Conservation (phyloP, 2,329 filamentous ascomycete genomes). For the Colletotrichum somersetense region DNA sequence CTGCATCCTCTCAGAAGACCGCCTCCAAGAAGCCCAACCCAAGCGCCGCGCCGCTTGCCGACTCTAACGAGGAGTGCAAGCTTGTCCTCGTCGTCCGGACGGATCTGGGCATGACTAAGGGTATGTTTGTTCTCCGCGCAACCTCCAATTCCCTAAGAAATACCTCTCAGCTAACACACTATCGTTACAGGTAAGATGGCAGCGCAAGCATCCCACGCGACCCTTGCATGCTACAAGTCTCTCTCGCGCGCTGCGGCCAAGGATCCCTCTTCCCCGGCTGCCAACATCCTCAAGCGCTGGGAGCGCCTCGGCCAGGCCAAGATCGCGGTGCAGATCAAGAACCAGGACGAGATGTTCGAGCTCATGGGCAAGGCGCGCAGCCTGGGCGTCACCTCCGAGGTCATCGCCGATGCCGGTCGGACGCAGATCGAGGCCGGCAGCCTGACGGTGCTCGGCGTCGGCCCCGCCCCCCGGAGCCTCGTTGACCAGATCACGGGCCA, state of each 20-base stretch:
- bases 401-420: slow-evolving; percentile 94
- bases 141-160: slow-evolving; percentile 10
- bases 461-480: slow-evolving; percentile 84
- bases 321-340: slow-evolving; percentile 90
- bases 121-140: slow-evolving; percentile 62
- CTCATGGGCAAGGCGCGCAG: slow-evolving; percentile 84
- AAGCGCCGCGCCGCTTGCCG: slow-evolving; percentile 47
- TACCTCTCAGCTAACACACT: slow-evolving; percentile 10
- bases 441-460: slow-evolving; percentile 89
- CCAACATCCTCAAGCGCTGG: slow-evolving; percentile 82
- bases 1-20: slow-evolving; percentile 56
- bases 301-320: slow-evolving; percentile 90
- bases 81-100: slow-evolving; percentile 92
- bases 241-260: slow-evolving; percentile 69
- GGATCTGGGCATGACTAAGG: slow-evolving; percentile 97
- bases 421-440: slow-evolving; percentile 97
- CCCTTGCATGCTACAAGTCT: slow-evolving; percentile 95
- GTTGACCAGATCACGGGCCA: slow-evolving; percentile 89
- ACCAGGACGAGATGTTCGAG: slow-evolving; percentile 82
- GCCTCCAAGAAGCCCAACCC: slow-evolving; percentile 53
- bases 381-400: slow-evolving; percentile 86
- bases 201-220: slow-evolving; percentile 95
- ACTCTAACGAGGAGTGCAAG: slow-evolving; percentile 85
- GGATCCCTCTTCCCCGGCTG: slow-evolving; percentile 65
- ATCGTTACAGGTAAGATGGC: slow-evolving; percentile 85